Conservation (phyloP, 2,329 filamentous ascomycete genomes). For the Talaromyces funiculosus region DNA sequence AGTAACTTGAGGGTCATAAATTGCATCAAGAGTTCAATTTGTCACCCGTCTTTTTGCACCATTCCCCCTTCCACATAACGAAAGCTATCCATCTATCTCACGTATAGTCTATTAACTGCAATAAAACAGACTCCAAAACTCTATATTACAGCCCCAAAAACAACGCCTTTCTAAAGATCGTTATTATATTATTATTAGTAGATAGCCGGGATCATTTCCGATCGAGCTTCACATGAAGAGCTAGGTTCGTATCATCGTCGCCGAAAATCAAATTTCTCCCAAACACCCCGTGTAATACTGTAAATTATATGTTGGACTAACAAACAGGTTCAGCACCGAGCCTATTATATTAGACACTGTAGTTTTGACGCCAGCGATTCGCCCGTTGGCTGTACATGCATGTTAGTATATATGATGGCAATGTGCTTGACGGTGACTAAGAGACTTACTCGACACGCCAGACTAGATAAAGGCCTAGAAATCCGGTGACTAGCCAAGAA, state of each 20-base stretch:
- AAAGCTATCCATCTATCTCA: not conserved
- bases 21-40: not conserved
- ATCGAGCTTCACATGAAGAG: not conserved
- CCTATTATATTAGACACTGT: not conserved
- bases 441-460: slow-evolving; percentile 13
- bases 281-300: not conserved
- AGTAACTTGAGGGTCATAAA: not conserved
- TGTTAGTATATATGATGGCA: not conserved
- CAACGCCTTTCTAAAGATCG: not conserved
- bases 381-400: not conserved
- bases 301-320: not conserved
- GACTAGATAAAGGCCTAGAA: slow-evolving; percentile 7
- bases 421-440: not conserved
- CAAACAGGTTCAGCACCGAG: not conserved
- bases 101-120: not conserved
- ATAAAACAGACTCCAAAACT: not conserved
- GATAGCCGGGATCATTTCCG: not conserved
- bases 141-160: not conserved
- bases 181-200: not conserved
- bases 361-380: not conserved
- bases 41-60: not conserved
- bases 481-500: slow-evolving; percentile 52
- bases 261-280: not conserved
- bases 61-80: not conserved
- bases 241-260: not conserved